Conservation (phyloP, 495 filamentous ascomycete genomes). For the Penicillium roqueforti region DNA sequence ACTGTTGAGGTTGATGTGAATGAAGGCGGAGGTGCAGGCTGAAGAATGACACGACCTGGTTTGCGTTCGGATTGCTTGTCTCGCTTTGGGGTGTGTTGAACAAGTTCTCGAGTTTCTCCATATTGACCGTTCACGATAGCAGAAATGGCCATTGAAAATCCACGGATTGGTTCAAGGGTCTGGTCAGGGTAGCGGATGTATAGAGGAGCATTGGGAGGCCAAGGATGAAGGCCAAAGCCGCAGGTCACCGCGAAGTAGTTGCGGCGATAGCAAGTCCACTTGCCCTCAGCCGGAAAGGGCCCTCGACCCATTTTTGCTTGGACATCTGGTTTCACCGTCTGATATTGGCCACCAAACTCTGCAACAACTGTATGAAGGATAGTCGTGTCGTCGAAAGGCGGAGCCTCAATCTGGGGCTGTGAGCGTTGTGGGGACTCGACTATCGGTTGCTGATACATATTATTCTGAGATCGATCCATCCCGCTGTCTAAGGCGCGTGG, state of each 20-base stretch:
- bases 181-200: constrained; percentile 41
- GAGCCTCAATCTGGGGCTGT: constrained; percentile 33
- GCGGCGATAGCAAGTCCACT: constrained; percentile 94
- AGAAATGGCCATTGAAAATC: constrained; percentile 82
- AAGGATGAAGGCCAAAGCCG: constrained; percentile 63
- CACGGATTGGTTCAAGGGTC: constrained; percentile 52
- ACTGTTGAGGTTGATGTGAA: constrained; percentile 27
- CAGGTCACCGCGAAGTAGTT: constrained; percentile 94
- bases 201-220: constrained; percentile 46
- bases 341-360: constrained; percentile 35
- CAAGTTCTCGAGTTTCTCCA: constrained; percentile 77
- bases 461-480: constrained; percentile 32
- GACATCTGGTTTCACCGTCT: constrained; percentile 68
- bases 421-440: constrained; percentile 34
- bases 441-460: constrained; percentile 30
- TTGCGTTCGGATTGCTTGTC: constrained; percentile 85
- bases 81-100: constrained; percentile 92
- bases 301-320: constrained; percentile 87
- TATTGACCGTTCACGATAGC: constrained; percentile 74
- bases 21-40: constrained; percentile 58
- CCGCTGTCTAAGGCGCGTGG: constrained; percentile 34
- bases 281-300: constrained; percentile 78
- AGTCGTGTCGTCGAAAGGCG: constrained; percentile 58
- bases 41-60: constrained; percentile 66
- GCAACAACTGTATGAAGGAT: constrained; percentile 56